Evolutionary conservation across 345 rosid species (phyloP), one percentile per base, ranked within the genome.

Genomic region (Hirschfeldia incana): DNA sequence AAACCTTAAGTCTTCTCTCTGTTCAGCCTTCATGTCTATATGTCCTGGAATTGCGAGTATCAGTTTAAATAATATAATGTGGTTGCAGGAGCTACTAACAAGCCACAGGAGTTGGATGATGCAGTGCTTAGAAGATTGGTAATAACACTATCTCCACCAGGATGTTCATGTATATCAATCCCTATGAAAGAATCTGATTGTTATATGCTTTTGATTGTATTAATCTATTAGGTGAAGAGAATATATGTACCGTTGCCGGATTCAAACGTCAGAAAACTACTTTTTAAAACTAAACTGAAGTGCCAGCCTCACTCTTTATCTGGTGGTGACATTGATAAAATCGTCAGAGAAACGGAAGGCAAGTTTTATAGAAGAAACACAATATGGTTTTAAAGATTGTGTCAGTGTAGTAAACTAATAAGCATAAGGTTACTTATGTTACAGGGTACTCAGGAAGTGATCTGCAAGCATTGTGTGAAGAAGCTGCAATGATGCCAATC

Each of bases 401-500:
- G 63, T 16, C 4, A 67, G 78, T 32, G 2, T 51, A n/a, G 59
- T 16, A 53, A 53, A 0, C 8, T n/a, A 49, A 49, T 49, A 46
- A 46, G 53, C 53, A 44, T 11, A 44, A 6, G 59, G 3, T 53
- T 53, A 2, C 9, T 34, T 26, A 33, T 51, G 78, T 55, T 8
- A 59, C 77, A 94, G 98, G 97, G 57, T 94, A 92, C 88, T 92
- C 98, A 79, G 98, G 98, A 79, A 94, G 98, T 42, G 98, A 94
- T 85, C 85, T 94, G 39, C 97, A 92, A 90, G 98, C 98, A 69
- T 70, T 94, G 82, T 94, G 98, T 79, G 98, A 94, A 86, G 98
- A 94, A 89, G 98, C 98, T 67, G 98, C 98, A 59, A 92, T 94
- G 98, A 92, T 94, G 97, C 98, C 98, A 46, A 92, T 94, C 74